phyloP scores from a whole-genome alignment of 805 yeast genomes.

The Sugiyamaella mastotermitis region DNA sequence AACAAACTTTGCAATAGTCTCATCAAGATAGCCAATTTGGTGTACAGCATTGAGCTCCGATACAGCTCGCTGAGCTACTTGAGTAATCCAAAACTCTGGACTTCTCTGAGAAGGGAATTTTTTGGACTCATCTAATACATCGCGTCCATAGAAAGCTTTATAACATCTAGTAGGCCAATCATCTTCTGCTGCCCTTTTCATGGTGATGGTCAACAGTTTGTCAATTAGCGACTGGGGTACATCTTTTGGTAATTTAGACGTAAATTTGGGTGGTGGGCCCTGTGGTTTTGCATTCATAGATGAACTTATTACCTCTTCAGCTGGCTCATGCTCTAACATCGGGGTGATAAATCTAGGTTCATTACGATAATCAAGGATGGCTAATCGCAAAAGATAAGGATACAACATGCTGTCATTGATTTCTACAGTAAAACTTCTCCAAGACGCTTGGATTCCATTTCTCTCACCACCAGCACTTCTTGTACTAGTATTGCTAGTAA shows the following conservation, averaged over 20 bases:
- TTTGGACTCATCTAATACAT: constrained; percentile 30
- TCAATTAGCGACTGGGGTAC: constrained; percentile 20
- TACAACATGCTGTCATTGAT: constrained; percentile 34
- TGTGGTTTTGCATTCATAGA: not conserved
- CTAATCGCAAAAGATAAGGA: constrained; percentile 46
- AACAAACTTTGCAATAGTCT: no score
- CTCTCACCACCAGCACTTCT: no score
- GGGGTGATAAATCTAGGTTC: constrained; percentile 54
- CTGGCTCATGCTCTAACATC: constrained; percentile 1
- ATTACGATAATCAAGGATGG: constrained; percentile 53
- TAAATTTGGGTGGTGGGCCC: constrained; percentile 8
- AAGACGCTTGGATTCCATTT: constrained; percentile 10
- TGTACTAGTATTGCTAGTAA: no score
- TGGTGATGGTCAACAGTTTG: constrained; percentile 44
- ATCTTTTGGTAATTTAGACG: constrained; percentile 25
- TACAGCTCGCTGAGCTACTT: constrained; percentile 11
- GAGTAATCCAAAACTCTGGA: constrained; percentile 29
- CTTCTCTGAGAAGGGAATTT: constrained; percentile 32
- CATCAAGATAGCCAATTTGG: no score
- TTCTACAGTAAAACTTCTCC: constrained; percentile 13
- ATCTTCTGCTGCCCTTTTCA: no score
- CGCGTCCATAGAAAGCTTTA: constrained; percentile 56
- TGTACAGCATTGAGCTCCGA: no score
- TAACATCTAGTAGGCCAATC: constrained; percentile 55
- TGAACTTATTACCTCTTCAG: constrained; percentile 2